These are phyloP conservation scores for Saturnispora saitoi DNA, from an alignment of 805 yeast genomes.

Conservation along the genomic window DNA sequence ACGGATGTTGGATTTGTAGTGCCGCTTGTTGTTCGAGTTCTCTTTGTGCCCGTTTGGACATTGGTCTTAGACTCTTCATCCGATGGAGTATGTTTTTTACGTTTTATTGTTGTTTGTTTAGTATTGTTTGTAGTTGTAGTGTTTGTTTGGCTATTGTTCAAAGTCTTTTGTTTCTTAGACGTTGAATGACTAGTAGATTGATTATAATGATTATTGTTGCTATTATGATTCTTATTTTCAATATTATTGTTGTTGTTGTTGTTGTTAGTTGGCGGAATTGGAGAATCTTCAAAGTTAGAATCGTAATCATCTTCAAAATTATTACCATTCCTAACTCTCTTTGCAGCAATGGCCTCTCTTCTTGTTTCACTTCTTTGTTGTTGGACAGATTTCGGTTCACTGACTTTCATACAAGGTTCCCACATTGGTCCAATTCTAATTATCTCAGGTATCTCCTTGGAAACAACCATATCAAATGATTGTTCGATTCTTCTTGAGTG, in stretches of 20 bases:
- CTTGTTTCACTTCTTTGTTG: constrained; percentile 72
- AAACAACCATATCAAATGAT: constrained; percentile 66
- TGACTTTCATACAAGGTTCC: constrained; percentile 82
- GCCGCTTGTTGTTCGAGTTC: constrained; percentile 5
- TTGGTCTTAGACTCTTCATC: not conserved
- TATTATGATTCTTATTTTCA: not conserved
- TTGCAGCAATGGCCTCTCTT: constrained; percentile 89
- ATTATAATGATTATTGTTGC: not conserved
- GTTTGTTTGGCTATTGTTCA: not conserved
- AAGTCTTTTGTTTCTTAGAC: constrained; percentile 7
- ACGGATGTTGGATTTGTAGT: constrained; percentile 2
- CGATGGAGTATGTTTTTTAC: not conserved
- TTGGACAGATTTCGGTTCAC: constrained; percentile 55
- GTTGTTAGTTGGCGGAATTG: constrained; percentile 1
- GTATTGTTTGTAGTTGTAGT: constrained; percentile 1
- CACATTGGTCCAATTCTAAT: constrained; percentile 70
- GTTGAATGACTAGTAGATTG: not conserved
- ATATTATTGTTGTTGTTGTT: not conserved
- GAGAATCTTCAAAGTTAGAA: constrained; percentile 14
- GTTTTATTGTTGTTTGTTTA: not conserved
- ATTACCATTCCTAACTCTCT: constrained; percentile 41
- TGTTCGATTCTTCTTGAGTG: constrained; percentile 68
- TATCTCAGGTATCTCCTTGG: constrained; percentile 73
- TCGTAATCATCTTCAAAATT: constrained; percentile 16
- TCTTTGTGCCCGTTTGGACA: not conserved